Percentiles rank a stretch among this genome's conserved stretches.
Evolutionary conservation across 1,284 basidiomycete genomes (phyloP).

Genomic region (Ceratobasidium sp.): DNA sequence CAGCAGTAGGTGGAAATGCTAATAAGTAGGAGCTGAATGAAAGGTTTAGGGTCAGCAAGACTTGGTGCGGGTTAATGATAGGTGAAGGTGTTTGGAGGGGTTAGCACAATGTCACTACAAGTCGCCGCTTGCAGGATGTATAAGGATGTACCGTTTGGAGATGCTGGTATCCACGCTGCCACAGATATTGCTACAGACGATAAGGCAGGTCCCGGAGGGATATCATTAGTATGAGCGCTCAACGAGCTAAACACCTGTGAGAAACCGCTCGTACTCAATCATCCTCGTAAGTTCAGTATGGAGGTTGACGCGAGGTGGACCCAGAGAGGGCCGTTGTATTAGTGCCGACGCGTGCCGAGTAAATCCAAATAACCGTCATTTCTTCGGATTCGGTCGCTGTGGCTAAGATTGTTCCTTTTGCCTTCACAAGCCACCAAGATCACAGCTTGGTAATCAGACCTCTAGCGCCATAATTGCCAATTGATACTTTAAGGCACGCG

Average conservation of each 20-base stretch:
- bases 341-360: background rate
- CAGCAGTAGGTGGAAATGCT: slow-evolving; percentile 46
- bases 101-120: background rate
- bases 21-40: slow-evolving; percentile 45
- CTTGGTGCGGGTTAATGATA: slow-evolving; percentile 47
- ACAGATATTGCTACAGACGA: slow-evolving; percentile 50
- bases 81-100: background rate
- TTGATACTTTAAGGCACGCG: no score
- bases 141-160: slow-evolving; percentile 50
- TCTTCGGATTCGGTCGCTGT: background rate
- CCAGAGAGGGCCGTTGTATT: background rate
- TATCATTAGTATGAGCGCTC: slow-evolving; percentile 44
- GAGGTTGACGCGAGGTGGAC: no score
- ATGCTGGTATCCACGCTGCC: slow-evolving; percentile 49
- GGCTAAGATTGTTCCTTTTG: background rate
- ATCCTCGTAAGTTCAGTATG: background rate
- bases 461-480: no score
- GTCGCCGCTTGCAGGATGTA: slow-evolving; percentile 29
- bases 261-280: no score
- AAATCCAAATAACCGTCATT: background rate
- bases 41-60: slow-evolving; percentile 44
- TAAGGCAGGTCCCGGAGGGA: slow-evolving; percentile 45
- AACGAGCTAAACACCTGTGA: background rate
- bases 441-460: no score
- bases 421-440: no score